A percentile compares a stretch with the other conserved stretches of the same genome.
phyloP scores from a whole-genome alignment of 2,329 filamentous ascomycete genomes.

The Ascosphaera acerosa region DNA sequence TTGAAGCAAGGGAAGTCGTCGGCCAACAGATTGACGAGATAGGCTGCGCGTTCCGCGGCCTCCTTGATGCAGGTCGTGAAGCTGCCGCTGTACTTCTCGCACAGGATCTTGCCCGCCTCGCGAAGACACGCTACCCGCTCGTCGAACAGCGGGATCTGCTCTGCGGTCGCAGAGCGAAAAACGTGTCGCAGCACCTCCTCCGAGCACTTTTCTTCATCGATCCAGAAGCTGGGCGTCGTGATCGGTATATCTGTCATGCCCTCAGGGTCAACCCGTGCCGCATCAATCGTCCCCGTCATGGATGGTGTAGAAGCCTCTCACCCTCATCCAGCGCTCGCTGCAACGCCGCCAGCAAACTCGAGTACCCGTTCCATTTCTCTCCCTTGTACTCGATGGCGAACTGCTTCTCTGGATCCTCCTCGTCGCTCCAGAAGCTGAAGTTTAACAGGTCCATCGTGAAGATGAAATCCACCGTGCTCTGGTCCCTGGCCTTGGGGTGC shows the following conservation, averaged over 20 bases:
- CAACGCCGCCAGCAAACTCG: constrained; percentile 69
- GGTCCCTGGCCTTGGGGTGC: constrained; percentile 63
- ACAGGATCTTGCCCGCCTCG: constrained; percentile 58
- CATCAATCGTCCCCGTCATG: not conserved
- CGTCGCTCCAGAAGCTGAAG: constrained; percentile 86
- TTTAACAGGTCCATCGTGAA: constrained; percentile 95
- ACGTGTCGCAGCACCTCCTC: constrained; percentile 48
- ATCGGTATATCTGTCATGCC: constrained; percentile 46
- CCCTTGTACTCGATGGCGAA: constrained; percentile 66
- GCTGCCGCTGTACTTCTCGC: constrained; percentile 53
- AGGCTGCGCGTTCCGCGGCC: constrained; percentile 55
- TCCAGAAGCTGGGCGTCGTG: constrained; percentile 71
- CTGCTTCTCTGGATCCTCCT: constrained; percentile 34
- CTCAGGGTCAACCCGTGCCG: not conserved
- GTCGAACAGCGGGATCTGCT: constrained; percentile 62
- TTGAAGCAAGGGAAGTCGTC: constrained; percentile 64
- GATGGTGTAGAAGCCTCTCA: too few species aligned
- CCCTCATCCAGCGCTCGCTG: constrained; percentile 76
- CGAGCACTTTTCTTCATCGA: constrained; percentile 47
- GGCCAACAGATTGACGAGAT: constrained; percentile 64
- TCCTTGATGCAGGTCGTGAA: constrained; percentile 47
- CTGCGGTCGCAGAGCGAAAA: constrained; percentile 66
- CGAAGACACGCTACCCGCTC: constrained; percentile 56
- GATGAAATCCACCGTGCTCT: constrained; percentile 65
- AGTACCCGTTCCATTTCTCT: constrained; percentile 78